Evolutionary conservation across 106 monocot genomes (phyloP).

Genomic region (Platanthera zijinensis): DNA sequence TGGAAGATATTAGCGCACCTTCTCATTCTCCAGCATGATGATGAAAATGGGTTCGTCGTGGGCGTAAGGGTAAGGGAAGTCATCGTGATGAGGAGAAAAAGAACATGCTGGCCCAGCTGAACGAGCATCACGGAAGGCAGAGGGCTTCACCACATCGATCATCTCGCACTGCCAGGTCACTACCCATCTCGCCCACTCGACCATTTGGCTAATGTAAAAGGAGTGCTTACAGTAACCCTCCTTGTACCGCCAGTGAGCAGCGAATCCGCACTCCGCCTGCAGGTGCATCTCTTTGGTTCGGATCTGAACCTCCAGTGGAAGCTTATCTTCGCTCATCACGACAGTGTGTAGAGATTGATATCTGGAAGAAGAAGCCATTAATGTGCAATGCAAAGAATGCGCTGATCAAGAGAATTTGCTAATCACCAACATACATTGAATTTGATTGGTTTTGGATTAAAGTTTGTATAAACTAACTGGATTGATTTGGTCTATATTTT

Average conservation of each 20-base stretch:
- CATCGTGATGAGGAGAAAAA: slow-evolving; percentile 47
- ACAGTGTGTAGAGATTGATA: slow-evolving; percentile 51
- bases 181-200: slow-evolving; percentile 84
- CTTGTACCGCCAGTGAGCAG: slow-evolving; percentile 93
- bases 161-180: slow-evolving; percentile 70
- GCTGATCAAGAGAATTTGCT: background rate
- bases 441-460: too few relatives aligned
- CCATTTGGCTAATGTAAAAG: slow-evolving; percentile 73
- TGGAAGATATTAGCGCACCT: slow-evolving; percentile 23
- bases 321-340: slow-evolving; percentile 33
- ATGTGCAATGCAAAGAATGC: background rate
- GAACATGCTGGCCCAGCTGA: slow-evolving; percentile 29
- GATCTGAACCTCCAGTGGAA: slow-evolving; percentile 81
- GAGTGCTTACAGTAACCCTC: slow-evolving; percentile 46
- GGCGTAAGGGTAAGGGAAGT: slow-evolving; percentile 39
- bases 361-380: slow-evolving; percentile 23
- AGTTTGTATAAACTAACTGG: too few relatives aligned
- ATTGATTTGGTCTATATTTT: background rate
- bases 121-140: slow-evolving; percentile 19
- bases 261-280: slow-evolving; percentile 82
- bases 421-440: too few relatives aligned
- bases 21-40: slow-evolving; percentile 75
- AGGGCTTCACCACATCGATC: slow-evolving; percentile 22
- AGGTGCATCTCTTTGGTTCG: slow-evolving; percentile 91
- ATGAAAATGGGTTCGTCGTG: slow-evolving; percentile 53